phyloP scores from a whole-genome alignment of 2,329 filamentous ascomycete species.

The Chaetomiaceae sp. region DNA sequence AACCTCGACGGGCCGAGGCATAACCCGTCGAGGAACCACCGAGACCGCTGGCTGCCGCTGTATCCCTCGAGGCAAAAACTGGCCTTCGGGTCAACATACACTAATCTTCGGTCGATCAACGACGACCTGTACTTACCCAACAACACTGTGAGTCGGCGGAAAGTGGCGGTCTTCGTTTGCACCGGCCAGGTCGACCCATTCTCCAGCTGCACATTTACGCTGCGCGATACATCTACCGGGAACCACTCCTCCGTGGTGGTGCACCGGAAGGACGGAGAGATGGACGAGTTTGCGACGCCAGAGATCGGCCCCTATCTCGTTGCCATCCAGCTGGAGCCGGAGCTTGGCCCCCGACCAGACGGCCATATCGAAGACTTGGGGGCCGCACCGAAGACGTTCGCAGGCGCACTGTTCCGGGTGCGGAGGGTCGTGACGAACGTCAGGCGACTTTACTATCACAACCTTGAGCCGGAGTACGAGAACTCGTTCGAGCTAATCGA shows the following conservation, averaged over 20 bases:
- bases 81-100: constrained; percentile 14
- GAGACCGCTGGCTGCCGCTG: constrained; percentile 20
- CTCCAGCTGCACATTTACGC: constrained; percentile 14
- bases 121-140: constrained; percentile 19
- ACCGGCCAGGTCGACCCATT: constrained; percentile 15
- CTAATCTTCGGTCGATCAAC: constrained; percentile 15
- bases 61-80: constrained; percentile 17
- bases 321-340: constrained; percentile 17
- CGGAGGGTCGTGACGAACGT: constrained; percentile 17
- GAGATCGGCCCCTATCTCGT: constrained; percentile 19
- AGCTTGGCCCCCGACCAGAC: constrained; percentile 5
- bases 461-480: constrained; percentile 15
- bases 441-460: constrained; percentile 16
- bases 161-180: constrained; percentile 18
- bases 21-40: constrained; percentile 13
- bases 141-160: constrained; percentile 18
- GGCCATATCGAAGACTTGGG: constrained; percentile 7
- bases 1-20: constrained; percentile 18
- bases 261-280: constrained; percentile 13
- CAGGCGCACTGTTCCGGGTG: constrained; percentile 19
- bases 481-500: constrained; percentile 20
- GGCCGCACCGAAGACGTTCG: constrained; percentile 7
- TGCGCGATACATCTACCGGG: constrained; percentile 11
- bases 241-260: constrained; percentile 15
- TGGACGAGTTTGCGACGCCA: constrained; percentile 18